Evolutionary conservation across 192 early-diverging fungal genomes (phyloP).

Genomic region (Coemansia sp.): DNA sequence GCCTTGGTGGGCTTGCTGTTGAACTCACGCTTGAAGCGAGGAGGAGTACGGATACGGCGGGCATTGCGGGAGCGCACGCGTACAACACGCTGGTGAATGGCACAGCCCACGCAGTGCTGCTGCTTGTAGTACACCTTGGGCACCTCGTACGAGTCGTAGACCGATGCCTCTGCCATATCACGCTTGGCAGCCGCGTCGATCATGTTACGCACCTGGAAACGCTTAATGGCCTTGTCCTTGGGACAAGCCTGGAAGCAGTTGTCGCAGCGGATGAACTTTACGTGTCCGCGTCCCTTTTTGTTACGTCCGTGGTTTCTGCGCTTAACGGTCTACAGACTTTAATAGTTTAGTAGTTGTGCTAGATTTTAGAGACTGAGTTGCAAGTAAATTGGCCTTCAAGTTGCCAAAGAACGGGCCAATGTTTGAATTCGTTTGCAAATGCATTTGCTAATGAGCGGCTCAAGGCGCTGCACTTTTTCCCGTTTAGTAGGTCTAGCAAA

Average conservation of each 20-base stretch:
- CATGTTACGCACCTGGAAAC: slow-evolving; percentile 98
- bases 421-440: too few relatives aligned
- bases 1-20: too few relatives aligned
- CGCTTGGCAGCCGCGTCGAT: slow-evolving; percentile 95
- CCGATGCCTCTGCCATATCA: slow-evolving; percentile 94
- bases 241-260: slow-evolving; percentile 98
- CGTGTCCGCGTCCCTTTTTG: slow-evolving; percentile 99
- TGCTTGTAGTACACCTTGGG: slow-evolving; percentile 99
- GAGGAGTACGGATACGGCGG: too few relatives aligned
- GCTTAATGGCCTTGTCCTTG: slow-evolving; percentile 99
- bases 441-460: too few relatives aligned
- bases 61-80: slow-evolving; percentile 78
- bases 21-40: too few relatives aligned
- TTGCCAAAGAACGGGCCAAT: too few relatives aligned
- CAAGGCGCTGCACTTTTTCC: too few relatives aligned
- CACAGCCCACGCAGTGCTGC: slow-evolving; percentile 93
- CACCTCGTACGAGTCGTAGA: slow-evolving; percentile 92
- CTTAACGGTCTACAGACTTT: slow-evolving; percentile 79
- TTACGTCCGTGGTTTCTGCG: slow-evolving; percentile 99
- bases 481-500: too few relatives aligned
- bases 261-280: slow-evolving; percentile 94
- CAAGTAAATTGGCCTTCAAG: background rate
- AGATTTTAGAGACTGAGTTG: background rate
- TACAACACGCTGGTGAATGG: slow-evolving; percentile 91
- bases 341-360: background rate